Evolutionary conservation across 169 alveolate species (phyloP), one percentile per base, ranked within the genome.

Genomic region (Plasmodium cynomolgi): DNA sequence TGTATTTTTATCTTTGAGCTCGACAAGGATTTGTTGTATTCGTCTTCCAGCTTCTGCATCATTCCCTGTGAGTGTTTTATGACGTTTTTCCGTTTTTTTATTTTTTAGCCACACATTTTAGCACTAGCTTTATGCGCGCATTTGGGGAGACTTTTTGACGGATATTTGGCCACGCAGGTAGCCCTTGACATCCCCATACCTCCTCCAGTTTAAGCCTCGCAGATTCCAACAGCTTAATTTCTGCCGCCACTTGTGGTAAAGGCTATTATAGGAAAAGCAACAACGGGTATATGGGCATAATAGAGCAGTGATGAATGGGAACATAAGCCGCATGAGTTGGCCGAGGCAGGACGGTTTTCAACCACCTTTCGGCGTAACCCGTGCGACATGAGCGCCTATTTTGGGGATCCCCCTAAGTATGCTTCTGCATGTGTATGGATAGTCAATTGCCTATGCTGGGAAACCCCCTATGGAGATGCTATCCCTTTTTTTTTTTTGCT

Each of bases 211-310:
- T 95, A 13, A 95, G 84, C 62, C 97, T 93, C 39, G 95, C 84
- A 44, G 95, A 81, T 79, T 96, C 97, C 26, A 95, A 83, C 41
- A 91, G 50, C 58, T 96, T 93, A 29, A 96, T 84, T 84, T 92
- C 95, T 81, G 96, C 95, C 50, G 95, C 88, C 58, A 96, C 97
- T 95, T 96, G 97, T 13, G 97, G 97, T n/a, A 94, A 95, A 7
- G 97, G 97, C 97, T 96, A 90, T 37, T 31, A 17, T 84, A 7
- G 23, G 15, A 88, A 34, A 80, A 39, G 20, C 26, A 11, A 41
- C 2, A 79, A 26, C 17, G 23, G 34, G 17, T 68, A 29, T 26
- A 47, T 50, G 39, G 34, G 73, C 15, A 81, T 71, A 84, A 79
- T 77, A 79, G 47, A 77, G 54, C 15, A 50, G 23, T 34, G 77